Conservation (phyloP, 768 basidiomycete genomes). For the Leccinum pellstonianum region DNA sequence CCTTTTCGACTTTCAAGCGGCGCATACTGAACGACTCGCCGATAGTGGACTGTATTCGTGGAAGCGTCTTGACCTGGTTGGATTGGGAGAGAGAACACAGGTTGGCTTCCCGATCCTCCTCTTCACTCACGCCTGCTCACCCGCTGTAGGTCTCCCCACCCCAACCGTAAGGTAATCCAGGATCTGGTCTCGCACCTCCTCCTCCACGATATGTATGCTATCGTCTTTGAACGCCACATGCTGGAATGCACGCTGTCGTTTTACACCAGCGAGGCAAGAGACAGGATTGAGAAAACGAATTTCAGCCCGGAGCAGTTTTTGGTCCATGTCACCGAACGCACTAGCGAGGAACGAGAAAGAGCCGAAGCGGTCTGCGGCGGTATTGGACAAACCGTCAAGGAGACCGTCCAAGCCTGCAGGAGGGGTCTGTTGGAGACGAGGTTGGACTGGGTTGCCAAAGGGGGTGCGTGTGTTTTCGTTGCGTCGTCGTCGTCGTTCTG, state of each 20-base stretch:
- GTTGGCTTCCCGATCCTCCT: constrained; percentile 20
- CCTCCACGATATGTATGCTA: constrained; percentile 53
- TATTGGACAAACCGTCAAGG: constrained; percentile 47
- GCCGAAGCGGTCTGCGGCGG: constrained; percentile 45
- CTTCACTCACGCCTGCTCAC: neutral
- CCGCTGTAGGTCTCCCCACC: constrained; percentile 36
- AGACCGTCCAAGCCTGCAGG: constrained; percentile 55
- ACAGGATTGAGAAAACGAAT: constrained; percentile 32
- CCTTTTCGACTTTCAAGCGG: constrained; percentile 51
- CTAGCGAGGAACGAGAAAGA: constrained; percentile 58
- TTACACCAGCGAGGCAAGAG: constrained; percentile 52
- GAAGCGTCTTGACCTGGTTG: constrained; percentile 51
- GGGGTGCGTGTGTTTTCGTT: constrained; percentile 36
- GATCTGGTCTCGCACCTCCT: constrained; percentile 57
- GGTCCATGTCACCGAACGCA: constrained; percentile 41
- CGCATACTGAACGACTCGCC: constrained; percentile 48
- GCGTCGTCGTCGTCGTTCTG: constrained; percentile 32
- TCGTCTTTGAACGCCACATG: constrained; percentile 57
- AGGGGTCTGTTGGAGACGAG: constrained; percentile 45
- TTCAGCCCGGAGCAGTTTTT: constrained; percentile 53
- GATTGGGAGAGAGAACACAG: constrained; percentile 50
- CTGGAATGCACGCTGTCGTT: constrained; percentile 49
- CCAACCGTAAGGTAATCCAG: constrained; percentile 42
- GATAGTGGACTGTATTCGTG: constrained; percentile 44
- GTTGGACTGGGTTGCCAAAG: constrained; percentile 44